Evolutionary conservation across 2,329 filamentous ascomycete species (phyloP).

Genomic region (Aspergillus tanneri): DNA sequence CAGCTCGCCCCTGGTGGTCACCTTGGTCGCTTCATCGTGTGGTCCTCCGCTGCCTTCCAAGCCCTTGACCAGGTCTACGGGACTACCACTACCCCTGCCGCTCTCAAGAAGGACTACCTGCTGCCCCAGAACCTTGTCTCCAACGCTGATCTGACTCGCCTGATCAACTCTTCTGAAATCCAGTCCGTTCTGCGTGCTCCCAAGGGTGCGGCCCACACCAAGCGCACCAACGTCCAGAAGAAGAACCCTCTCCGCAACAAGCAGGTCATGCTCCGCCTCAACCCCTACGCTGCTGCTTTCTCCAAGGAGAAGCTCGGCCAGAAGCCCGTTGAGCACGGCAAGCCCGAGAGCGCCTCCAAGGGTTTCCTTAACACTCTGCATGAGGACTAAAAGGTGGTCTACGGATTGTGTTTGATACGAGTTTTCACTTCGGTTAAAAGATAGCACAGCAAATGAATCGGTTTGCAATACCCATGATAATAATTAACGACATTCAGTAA

Average conservation of each 20-base stretch:
- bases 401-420: slow-evolving; percentile 21
- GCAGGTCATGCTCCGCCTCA: slow-evolving; percentile 97
- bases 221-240: slow-evolving; percentile 92
- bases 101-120: slow-evolving; percentile 98
- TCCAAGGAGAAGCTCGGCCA: slow-evolving; percentile 80
- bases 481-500: slow-evolving; percentile 11
- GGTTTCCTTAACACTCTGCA: slow-evolving; percentile 54
- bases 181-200: slow-evolving; percentile 91
- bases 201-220: slow-evolving; percentile 85
- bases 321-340: slow-evolving; percentile 61
- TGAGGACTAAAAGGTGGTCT: slow-evolving; percentile 48
- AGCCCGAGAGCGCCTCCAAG: slow-evolving; percentile 58
- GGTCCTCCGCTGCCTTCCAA: slow-evolving; percentile 95
- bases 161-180: slow-evolving; percentile 99
- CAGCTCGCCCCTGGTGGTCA: slow-evolving; percentile 98
- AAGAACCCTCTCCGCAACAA: slow-evolving; percentile 99
- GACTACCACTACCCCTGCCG: slow-evolving; percentile 81
- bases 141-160: slow-evolving; percentile 91
- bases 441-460: slow-evolving; percentile 27
- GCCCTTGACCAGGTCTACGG: slow-evolving; percentile 97
- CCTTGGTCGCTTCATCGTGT: slow-evolving; percentile 98
- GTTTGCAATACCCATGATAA: slow-evolving; percentile 26
- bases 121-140: slow-evolving; percentile 88
- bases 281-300: slow-evolving; percentile 94
- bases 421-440: slow-evolving; percentile 24